Conservation (phyloP, 129 eudicot species). For the Oenanthe sinensis region DNA sequence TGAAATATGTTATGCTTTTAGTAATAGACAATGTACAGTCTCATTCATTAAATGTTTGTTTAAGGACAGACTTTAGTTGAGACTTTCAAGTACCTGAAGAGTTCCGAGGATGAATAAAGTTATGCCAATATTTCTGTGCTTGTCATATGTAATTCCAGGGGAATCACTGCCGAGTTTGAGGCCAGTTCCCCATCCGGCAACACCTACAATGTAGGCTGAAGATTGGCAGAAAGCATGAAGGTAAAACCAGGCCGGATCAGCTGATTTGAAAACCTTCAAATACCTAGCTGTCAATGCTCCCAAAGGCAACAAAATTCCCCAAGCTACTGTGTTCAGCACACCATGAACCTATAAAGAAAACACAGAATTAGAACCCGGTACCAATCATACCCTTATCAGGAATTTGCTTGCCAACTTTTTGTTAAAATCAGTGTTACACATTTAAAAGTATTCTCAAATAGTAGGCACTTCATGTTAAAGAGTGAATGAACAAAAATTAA, state of each 20-base stretch:
- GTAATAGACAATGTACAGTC: background rate
- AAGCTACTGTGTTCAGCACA: slow-evolving; percentile 75
- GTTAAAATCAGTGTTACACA: background rate
- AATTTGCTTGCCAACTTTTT: background rate
- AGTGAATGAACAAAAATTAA: too few species aligned
- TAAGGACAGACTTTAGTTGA: background rate
- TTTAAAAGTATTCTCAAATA: background rate
- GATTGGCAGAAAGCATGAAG: slow-evolving; percentile 69
- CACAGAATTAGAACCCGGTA: background rate
- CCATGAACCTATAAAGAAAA: slow-evolving; percentile 57
- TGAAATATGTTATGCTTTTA: background rate
- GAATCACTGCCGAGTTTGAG: slow-evolving; percentile 85
- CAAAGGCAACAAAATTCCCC: slow-evolving; percentile 89
- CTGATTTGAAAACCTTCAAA: slow-evolving; percentile 68
- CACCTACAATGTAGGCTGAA: slow-evolving; percentile 72
- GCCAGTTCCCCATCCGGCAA: slow-evolving; percentile 96
- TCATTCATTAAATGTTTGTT: background rate
- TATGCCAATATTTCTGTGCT: slow-evolving; percentile 74
- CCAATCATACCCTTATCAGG: background rate
- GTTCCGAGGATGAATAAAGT: slow-evolving; percentile 74
- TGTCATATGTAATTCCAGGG: slow-evolving; percentile 30
- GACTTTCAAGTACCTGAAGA: slow-evolving; percentile 49
- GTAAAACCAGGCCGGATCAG: slow-evolving; percentile 95
- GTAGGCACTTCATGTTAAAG: background rate
- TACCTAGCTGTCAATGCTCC: slow-evolving; percentile 87